Base-by-base conservation (phyloP, 768 basidiomycete species). In the Suillus ampliporus region DNA sequence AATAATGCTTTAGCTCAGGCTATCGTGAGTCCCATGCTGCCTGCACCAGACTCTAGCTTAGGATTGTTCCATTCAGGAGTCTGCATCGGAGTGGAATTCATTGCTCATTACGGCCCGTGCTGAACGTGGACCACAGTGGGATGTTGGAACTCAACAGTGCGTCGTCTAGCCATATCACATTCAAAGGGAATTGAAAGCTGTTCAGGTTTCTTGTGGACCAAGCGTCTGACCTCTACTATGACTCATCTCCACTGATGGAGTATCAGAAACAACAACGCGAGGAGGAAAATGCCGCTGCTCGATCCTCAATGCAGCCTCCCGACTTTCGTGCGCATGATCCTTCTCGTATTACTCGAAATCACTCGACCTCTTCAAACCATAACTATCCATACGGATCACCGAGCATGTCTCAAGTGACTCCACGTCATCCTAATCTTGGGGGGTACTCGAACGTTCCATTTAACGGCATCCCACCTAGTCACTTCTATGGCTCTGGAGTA, bases 41-140 rank as follows among this genome's bases (percentile, higher is more conserved):
- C 21, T 57, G 13, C 31, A 23, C 41, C n/a, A 23, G 3, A 31
- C 15, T 52, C 53, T 34, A 19, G 15, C 17, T 21, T 43, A 6
- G 5, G 34, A 50, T 61, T 59, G n/a, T 41, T 41, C 11, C n/a
- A 5, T 35, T 46, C 56, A 84, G 84, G 92, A 94, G 73, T 87
- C 86, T 69, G 90, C 92, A 11, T 92, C 90, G 11, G 90, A 92
- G 66, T 94, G 92, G 92, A 94, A 94, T 67, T 93, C 92, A 0
- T 68, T 92, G 58, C 80, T 94, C 51, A 83, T 86, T 63, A 89
- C 88, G 31, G 92, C 92, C 4, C 84, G 92, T 41, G 92, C 92
- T 9, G 87, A 90, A 62, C 81, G 92, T 63, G 92, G 92, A 1
- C 92, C 92, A 4, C 92, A 93, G 69, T 94, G 92, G 92, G 92